These are phyloP conservation scores for Crucihimalaya himalaica DNA, from an alignment of 345 rosid species.

Conservation along the genomic window DNA sequence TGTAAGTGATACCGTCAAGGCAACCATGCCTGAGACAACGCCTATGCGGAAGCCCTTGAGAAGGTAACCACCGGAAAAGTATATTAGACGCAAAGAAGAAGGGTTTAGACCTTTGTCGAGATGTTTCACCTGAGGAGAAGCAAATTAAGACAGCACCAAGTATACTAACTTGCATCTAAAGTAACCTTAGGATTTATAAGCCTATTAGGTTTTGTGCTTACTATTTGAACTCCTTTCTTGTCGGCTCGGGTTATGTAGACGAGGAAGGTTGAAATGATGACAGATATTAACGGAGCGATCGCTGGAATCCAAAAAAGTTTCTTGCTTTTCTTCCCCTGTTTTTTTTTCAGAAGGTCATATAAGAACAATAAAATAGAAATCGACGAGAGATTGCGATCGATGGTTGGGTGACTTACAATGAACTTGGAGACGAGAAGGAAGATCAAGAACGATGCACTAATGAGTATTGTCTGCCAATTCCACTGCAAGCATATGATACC, in stretches of 20 bases:
- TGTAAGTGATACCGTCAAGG: conserved; percentile 56
- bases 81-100: conserved; percentile 57
- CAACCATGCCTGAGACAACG: conserved; percentile 80
- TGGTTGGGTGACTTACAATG: conserved; percentile 52
- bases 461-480: conserved; percentile 90
- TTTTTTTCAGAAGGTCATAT: neutral
- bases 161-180: neutral
- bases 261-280: conserved; percentile 70
- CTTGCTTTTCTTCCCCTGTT: conserved; percentile 80
- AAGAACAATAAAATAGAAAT: neutral
- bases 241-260: conserved; percentile 80
- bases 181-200: neutral
- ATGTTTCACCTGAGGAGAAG: conserved; percentile 55
- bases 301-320: conserved; percentile 90
- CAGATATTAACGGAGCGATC: conserved; percentile 76
- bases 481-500: conserved; percentile 55
- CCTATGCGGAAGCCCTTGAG: conserved; percentile 77
- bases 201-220: conserved; percentile 38
- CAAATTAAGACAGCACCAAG: neutral
- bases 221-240: conserved; percentile 78
- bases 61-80: conserved; percentile 61
- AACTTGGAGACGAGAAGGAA: conserved; percentile 74
- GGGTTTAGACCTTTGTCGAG: conserved; percentile 86
- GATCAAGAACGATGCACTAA: conserved; percentile 64
- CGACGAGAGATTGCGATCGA: neutral